A percentile compares a stretch with the other conserved stretches of the same genome.
Evolutionary conservation across 169 alveolate genomes (phyloP).

Genomic region (Eimeria nieschulzi): DNA sequence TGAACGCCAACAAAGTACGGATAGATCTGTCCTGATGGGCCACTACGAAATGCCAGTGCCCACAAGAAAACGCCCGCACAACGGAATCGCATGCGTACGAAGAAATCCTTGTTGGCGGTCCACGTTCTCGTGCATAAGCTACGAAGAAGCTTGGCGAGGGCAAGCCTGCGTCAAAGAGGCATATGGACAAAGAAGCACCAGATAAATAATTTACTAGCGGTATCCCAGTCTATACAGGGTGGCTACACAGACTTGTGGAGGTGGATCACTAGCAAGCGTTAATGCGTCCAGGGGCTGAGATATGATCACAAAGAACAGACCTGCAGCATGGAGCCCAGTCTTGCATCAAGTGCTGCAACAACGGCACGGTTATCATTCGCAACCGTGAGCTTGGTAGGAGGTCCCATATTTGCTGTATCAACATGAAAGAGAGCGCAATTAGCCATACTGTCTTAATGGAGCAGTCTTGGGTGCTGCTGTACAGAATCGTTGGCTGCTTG

Average conservation of each 20-base stretch:
- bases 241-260: too few species aligned
- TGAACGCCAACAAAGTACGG: neutral
- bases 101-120: conserved; percentile 4
- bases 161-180: conserved; percentile 27
- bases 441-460: neutral
- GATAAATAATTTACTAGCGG: neutral
- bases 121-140: neutral
- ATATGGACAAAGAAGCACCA: neutral
- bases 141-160: conserved; percentile 48
- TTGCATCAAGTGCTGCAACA: conserved; percentile 42
- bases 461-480: neutral
- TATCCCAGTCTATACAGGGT: neutral
- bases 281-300: neutral
- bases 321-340: conserved; percentile 68
- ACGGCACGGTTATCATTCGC: conserved; percentile 20
- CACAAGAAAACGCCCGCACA: neutral
- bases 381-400: neutral
- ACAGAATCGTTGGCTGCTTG: neutral
- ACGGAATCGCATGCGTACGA: neutral
- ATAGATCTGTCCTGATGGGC: neutral
- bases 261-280: neutral
- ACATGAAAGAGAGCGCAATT: neutral
- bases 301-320: neutral
- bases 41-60: neutral
- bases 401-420: conserved; percentile 65